Conservation (phyloP, 495 filamentous ascomycete species). For the Aspergillus funiculosus region DNA sequence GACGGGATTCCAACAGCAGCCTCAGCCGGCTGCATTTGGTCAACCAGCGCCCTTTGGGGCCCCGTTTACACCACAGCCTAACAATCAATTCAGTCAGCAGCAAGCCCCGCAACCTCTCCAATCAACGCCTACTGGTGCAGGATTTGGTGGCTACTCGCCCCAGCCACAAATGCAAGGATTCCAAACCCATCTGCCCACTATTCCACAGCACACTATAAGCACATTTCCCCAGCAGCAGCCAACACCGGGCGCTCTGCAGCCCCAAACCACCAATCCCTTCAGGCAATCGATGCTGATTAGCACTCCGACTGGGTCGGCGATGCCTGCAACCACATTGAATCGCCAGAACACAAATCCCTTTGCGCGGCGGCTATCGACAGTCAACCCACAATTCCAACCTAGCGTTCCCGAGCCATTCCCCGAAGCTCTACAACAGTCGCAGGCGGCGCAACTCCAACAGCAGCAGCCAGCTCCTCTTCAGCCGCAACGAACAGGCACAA, state of each 20-base stretch:
- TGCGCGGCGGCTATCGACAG: slow-evolving; percentile 51
- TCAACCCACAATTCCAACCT: slow-evolving; percentile 30
- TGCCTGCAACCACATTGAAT: slow-evolving; percentile 40
- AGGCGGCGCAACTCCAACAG: slow-evolving; percentile 30
- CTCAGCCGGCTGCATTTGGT: slow-evolving; percentile 24
- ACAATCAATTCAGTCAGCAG: slow-evolving; percentile 51
- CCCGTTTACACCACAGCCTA: slow-evolving; percentile 44
- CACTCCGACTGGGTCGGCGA: slow-evolving; percentile 39
- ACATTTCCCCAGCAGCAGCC: slow-evolving; percentile 47
- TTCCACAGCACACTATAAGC: slow-evolving; percentile 60
- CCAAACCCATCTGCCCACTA: slow-evolving; percentile 48
- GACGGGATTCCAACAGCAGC: slow-evolving; percentile 26
- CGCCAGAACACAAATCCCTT: slow-evolving; percentile 85
- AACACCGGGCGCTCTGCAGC: slow-evolving; percentile 34
- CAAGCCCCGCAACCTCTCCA: slow-evolving; percentile 48
- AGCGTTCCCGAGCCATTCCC: slow-evolving; percentile 31
- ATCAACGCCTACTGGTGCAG: slow-evolving; percentile 64
- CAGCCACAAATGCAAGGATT: slow-evolving; percentile 52
- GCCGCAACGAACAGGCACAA: slow-evolving; percentile 44
- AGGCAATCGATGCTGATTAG: slow-evolving; percentile 74
- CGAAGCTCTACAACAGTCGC: slow-evolving; percentile 33
- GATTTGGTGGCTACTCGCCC: slow-evolving; percentile 80
- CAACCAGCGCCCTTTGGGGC: slow-evolving; percentile 31
- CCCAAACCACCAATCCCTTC: slow-evolving; percentile 79
- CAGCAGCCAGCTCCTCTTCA: slow-evolving; percentile 32